Evolutionary conservation across 345 rosid genomes (phyloP), one percentile per base, ranked within the genome.

Genomic region (Corchorus olitorius): DNA sequence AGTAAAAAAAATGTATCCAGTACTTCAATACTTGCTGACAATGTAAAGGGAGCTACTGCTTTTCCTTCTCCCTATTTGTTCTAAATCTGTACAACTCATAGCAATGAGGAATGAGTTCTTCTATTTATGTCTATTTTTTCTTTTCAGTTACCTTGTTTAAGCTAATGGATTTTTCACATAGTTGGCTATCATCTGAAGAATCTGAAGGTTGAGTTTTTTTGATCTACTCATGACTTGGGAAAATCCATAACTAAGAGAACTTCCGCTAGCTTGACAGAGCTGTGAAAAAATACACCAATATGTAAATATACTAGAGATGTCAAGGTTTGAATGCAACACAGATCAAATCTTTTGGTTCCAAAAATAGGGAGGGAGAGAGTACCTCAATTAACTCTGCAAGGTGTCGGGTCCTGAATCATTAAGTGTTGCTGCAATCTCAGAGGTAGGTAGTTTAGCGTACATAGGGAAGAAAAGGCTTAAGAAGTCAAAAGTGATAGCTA

Each of bases 351-450:
- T 39, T 10, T 10, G 6, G 60, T 0, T 58, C 14, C n/a, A 27
- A 37, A 55, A 43, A 5, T 39, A 14, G 22, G 4, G 27, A 65
- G 49, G 27, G 45, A 52, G 63, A 37, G 15, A 41, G 48, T 84
- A 93, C 99, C 98, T 95, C 98, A 20, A 97, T 80, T 22, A 95
- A 93, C 81, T 96, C 98, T 13, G 99, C 88, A 75, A 96, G 84
- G 78, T 96, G 99, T 69, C 98, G 98, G 48, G 92, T 85, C 81
- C 99, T 90, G 78, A 90, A 95, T 93, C 98, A 46, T 93, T 95
- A 75, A 95, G 93, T 43, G 99, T 89, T 54, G 93, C 87, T 50
- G 97, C 94, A 27, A 95, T 95, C 88, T 93, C 99, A 0, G 97
- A 92, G 15, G 74, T 80, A 12, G 99, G 99, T 77, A 94, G 81